A percentile compares a stretch with the other conserved stretches of the same genome.
Evolutionary conservation across 1,284 basidiomycete genomes (phyloP).

Genomic region (Melampsora americana): DNA sequence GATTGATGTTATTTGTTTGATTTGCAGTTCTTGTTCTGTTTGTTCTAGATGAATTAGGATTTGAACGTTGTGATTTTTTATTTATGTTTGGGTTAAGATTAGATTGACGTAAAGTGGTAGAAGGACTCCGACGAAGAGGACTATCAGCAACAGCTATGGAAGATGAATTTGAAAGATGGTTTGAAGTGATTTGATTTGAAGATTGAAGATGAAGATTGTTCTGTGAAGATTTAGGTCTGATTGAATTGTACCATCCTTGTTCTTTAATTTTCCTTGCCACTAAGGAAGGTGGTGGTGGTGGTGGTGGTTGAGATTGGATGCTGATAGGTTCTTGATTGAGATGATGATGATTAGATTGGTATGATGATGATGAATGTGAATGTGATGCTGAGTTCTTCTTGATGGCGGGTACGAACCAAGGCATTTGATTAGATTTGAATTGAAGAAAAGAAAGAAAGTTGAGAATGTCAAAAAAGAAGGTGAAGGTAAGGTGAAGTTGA

Average conservation of each 20-base stretch:
- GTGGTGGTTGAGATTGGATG: no score
- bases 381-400: background rate
- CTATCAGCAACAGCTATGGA: background rate
- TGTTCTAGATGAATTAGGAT: no score
- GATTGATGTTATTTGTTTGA: no score
- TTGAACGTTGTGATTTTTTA: background rate
- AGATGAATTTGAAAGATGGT: background rate
- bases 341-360: background rate
- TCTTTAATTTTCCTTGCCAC: constrained; percentile 5
- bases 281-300: background rate
- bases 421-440: no score
- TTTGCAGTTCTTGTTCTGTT: no score
- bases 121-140: no score
- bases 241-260: background rate
- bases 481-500: no score
- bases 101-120: background rate
- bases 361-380: background rate
- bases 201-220: background rate
- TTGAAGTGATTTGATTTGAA: background rate
- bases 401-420: no score
- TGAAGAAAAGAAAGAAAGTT: no score
- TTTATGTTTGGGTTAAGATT: background rate
- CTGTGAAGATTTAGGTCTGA: background rate
- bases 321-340: background rate
- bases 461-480: no score